Evolutionary conservation across 176 grass and related monocot species (phyloP).

Genomic region (Lolium perenne): DNA sequence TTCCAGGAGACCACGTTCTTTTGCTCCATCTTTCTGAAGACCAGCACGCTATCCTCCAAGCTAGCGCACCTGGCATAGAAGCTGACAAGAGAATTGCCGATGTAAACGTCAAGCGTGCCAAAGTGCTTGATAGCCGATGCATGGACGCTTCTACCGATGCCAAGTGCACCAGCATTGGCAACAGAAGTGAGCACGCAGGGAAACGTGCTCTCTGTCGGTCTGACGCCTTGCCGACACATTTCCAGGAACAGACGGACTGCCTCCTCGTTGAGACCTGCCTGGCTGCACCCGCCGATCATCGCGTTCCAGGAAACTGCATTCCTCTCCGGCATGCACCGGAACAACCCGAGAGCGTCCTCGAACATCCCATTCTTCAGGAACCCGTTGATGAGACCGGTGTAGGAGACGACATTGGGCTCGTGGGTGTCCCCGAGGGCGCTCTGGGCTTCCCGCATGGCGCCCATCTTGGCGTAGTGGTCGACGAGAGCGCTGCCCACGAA

Average conservation of each 20-base stretch:
- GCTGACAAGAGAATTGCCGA: slow-evolving; percentile 76
- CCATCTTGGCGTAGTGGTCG: slow-evolving; percentile 79
- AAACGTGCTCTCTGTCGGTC: slow-evolving; percentile 64
- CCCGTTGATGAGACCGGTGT: slow-evolving; percentile 65
- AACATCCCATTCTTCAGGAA: slow-evolving; percentile 69
- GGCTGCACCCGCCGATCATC: slow-evolving; percentile 72
- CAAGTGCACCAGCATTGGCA: slow-evolving; percentile 68
- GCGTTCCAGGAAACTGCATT: slow-evolving; percentile 85
- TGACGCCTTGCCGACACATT: slow-evolving; percentile 69
- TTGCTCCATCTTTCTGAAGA: slow-evolving; percentile 48
- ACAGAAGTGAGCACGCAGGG: slow-evolving; percentile 64
- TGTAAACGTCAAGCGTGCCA: slow-evolving; percentile 54
- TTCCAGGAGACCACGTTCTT: slow-evolving; percentile 86
- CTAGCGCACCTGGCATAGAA: slow-evolving; percentile 84
- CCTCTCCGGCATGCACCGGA: slow-evolving; percentile 73
- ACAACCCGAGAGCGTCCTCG: slow-evolving; percentile 50
- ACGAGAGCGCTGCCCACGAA: slow-evolving; percentile 86
- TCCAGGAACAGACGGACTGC: slow-evolving; percentile 57
- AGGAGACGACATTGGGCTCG: slow-evolving; percentile 77
- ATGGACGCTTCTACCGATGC: slow-evolving; percentile 75
- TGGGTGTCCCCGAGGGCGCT: slow-evolving; percentile 54
- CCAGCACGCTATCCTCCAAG: slow-evolving; percentile 74
- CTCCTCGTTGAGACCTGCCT: slow-evolving; percentile 73
- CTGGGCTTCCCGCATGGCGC: slow-evolving; percentile 62
- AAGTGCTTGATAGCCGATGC: slow-evolving; percentile 78